Percentiles rank a stretch among this genome's conserved stretches.
Evolutionary conservation across 192 early-diverging fungal species (phyloP).

Genomic region (Dissophora globulifera): DNA sequence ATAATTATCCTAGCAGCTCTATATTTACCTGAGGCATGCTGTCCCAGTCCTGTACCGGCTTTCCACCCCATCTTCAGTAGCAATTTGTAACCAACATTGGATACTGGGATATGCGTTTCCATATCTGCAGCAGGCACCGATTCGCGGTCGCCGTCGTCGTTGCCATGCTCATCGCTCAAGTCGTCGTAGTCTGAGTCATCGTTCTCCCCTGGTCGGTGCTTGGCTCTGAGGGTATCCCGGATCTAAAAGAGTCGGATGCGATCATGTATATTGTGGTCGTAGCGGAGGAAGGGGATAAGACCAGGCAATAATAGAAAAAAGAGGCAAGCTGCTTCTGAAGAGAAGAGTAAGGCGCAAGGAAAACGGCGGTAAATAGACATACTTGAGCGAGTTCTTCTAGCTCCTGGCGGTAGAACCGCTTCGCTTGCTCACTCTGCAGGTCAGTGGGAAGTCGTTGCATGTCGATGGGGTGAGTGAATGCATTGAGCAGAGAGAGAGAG

Average conservation of each 20-base stretch:
- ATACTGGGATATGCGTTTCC: conserved; percentile 66
- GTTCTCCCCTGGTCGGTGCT: conserved; percentile 12
- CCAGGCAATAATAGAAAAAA: too few relatives aligned
- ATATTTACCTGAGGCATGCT: conserved; percentile 60
- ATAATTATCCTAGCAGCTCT: too few relatives aligned
- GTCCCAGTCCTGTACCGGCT: conserved; percentile 69
- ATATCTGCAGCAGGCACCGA: conserved; percentile 57
- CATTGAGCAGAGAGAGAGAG: background rate
- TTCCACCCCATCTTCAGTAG: conserved; percentile 80
- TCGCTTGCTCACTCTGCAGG: conserved; percentile 13
- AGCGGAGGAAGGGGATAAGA: too few relatives aligned
- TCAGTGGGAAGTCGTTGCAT: conserved; percentile 35
- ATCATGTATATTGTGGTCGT: too few relatives aligned
- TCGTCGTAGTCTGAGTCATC: conserved; percentile 18
- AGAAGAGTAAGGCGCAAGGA: too few relatives aligned
- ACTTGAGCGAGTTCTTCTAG: conserved; percentile 43
- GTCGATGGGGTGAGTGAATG: background rate
- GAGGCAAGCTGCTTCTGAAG: too few relatives aligned
- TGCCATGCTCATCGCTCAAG: conserved; percentile 4
- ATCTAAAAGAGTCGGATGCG: conserved; percentile 3
- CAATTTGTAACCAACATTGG: conserved; percentile 74
- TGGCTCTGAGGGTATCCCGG: conserved; percentile 29
- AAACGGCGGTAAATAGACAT: too few relatives aligned
- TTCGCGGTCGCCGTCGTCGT: background rate
- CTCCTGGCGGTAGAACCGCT: conserved; percentile 44